Conservation (phyloP, 495 filamentous ascomycete genomes). For the Barbatosphaeria neglecta region DNA sequence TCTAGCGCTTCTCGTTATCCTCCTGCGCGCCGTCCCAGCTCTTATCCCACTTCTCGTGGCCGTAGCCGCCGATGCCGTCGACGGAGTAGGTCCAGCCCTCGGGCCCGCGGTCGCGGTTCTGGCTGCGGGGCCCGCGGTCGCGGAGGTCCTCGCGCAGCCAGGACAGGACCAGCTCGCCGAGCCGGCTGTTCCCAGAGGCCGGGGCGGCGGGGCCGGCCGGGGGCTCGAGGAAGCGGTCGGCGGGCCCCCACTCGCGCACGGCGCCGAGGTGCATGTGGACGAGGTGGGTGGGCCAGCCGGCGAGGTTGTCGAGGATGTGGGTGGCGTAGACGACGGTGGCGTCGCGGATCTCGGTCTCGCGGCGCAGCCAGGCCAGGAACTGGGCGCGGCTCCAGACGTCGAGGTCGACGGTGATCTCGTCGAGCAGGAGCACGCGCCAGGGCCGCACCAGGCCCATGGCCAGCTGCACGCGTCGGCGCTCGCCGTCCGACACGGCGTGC, state of each 20-base stretch:
- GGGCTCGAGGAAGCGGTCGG: constrained; percentile 38
- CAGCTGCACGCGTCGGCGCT: constrained; percentile 82
- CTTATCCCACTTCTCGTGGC: constrained; percentile 48
- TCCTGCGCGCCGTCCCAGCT: constrained; percentile 1
- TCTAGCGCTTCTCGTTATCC: no score
- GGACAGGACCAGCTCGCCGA: constrained; percentile 74
- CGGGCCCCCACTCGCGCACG: constrained; percentile 71
- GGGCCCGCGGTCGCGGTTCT: constrained; percentile 35
- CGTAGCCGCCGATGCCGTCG: constrained; percentile 72
- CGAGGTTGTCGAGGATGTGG: constrained; percentile 89
- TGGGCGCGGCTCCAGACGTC: constrained; percentile 73
- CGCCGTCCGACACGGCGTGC: constrained; percentile 88
- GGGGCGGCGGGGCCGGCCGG: constrained; percentile 34
- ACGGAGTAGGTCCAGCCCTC: constrained; percentile 63
- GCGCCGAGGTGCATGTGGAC: constrained; percentile 86
- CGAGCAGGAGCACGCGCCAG: constrained; percentile 80
- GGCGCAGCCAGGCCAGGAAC: constrained; percentile 78
- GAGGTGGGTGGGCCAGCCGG: constrained; percentile 86
- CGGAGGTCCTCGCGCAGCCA: constrained; percentile 80
- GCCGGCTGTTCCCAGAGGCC: constrained; percentile 53
- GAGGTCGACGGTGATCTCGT: constrained; percentile 96
- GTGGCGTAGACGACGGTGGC: constrained; percentile 97
- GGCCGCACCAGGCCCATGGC: constrained; percentile 93
- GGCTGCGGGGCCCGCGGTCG: constrained; percentile 63
- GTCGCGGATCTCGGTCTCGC: constrained; percentile 66